phyloP scores from a whole-genome alignment of 495 filamentous ascomycete genomes.

The Hypoxylon perforatum region DNA sequence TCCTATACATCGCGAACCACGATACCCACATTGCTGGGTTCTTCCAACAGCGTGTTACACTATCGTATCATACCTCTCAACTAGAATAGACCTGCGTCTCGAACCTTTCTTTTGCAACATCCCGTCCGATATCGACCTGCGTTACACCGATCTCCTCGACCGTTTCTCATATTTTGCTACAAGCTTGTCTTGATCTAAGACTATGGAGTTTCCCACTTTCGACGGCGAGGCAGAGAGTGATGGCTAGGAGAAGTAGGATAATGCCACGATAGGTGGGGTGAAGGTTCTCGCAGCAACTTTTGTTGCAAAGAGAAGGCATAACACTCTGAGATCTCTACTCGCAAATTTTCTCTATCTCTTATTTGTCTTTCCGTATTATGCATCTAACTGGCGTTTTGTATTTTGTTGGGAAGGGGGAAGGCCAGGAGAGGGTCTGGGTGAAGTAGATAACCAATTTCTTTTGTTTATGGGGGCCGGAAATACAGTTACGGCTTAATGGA shows the following conservation, averaged over 20 bases:
- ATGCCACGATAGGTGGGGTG: conserved; percentile 18
- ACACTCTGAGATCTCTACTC: conserved; percentile 22
- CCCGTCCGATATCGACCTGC: conserved; percentile 3
- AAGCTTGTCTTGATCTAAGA: not conserved
- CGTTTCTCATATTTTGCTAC: conserved; percentile 6
- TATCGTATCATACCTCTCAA: conserved; percentile 27
- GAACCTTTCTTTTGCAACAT: not conserved
- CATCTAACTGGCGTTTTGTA: conserved; percentile 7
- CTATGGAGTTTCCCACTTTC: conserved; percentile 28
- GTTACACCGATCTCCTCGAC: conserved; percentile 25
- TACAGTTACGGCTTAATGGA: too few relatives aligned
- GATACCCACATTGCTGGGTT: conserved; percentile 2
- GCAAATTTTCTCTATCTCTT: conserved; percentile 18
- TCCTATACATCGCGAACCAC: conserved; percentile 14
- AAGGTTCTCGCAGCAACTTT: conserved; percentile 10
- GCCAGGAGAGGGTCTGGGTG: not conserved
- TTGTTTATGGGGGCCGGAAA: too few relatives aligned
- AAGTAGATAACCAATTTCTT: not conserved
- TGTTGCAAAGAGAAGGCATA: conserved; percentile 19
- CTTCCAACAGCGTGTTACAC: conserved; percentile 28
- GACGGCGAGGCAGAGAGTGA: conserved; percentile 18
- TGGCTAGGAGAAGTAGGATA: conserved; percentile 6
- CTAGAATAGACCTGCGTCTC: not conserved
- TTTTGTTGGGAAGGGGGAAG: not conserved
- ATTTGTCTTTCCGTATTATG: conserved; percentile 1